Evolutionary conservation across 352 stramenopile species (phyloP).

Genomic region (Globisporangium barbulae): DNA sequence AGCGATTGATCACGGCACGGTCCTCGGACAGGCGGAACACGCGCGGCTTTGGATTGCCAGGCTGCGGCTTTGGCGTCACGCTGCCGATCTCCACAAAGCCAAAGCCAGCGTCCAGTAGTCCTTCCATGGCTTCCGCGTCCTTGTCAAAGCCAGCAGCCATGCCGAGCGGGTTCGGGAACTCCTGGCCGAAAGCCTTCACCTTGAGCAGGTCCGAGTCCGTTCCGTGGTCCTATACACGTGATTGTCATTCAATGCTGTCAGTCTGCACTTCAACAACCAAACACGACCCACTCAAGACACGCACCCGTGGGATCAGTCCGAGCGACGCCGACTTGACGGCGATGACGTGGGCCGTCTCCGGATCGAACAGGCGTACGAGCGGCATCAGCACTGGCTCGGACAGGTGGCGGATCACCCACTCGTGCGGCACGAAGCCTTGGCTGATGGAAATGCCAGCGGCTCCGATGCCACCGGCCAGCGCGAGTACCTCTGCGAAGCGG

Average conservation of each 20-base stretch:
- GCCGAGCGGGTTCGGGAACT: conserved; percentile 92
- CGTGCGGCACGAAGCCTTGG: conserved; percentile 68
- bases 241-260: neutral
- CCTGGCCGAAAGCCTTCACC: conserved; percentile 54
- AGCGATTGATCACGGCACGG: conserved; percentile 96
- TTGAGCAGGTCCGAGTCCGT: conserved; percentile 51
- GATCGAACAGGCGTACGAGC: conserved; percentile 73
- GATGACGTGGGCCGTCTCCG: conserved; percentile 84
- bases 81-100: conserved; percentile 94
- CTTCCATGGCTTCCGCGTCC: conserved; percentile 91
- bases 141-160: conserved; percentile 99
- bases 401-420: conserved; percentile 71
- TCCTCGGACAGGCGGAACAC: conserved; percentile 96
- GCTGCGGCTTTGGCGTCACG: conserved; percentile 93
- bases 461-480: conserved; percentile 43
- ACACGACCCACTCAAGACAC: neutral
- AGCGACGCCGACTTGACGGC: conserved; percentile 77
- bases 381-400: conserved; percentile 76
- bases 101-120: conserved; percentile 94
- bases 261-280: conserved; percentile 9
- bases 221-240: conserved; percentile 29
- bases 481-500: conserved; percentile 27
- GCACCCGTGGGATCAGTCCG: conserved; percentile 64
- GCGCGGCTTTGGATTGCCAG: conserved; percentile 94
- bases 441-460: conserved; percentile 53